Evolutionary conservation across 2,329 filamentous ascomycete species (phyloP).

Genomic region (Pseudogymnoascus sp.): DNA sequence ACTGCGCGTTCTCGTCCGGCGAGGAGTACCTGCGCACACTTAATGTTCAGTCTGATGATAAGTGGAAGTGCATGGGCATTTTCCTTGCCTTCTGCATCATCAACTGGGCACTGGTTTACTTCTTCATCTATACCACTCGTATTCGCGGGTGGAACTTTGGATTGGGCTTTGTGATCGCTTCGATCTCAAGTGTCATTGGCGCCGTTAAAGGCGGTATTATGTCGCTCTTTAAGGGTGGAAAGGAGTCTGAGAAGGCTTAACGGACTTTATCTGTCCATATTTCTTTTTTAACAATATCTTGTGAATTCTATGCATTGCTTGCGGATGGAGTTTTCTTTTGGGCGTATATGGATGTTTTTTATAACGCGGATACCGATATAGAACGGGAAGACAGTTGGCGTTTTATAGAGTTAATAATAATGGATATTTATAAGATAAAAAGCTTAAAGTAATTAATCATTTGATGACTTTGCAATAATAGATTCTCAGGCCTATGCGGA

Average conservation of each 20-base stretch:
- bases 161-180: constrained; percentile 47
- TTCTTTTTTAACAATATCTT: neutral
- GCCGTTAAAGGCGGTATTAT: constrained; percentile 24
- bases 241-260: neutral
- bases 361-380: neutral
- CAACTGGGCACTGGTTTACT: constrained; percentile 66
- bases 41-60: constrained; percentile 48
- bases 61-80: constrained; percentile 66
- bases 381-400: neutral
- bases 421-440: neutral
- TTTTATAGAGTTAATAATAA: neutral
- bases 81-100: constrained; percentile 62
- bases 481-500: no score
- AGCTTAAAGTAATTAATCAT: neutral
- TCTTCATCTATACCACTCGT: constrained; percentile 67
- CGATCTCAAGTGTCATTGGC: constrained; percentile 33
- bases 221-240: neutral
- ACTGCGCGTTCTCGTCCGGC: constrained; percentile 51
- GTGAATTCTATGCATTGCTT: neutral
- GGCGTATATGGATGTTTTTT: neutral
- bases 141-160: constrained; percentile 65
- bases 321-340: neutral
- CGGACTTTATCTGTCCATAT: neutral
- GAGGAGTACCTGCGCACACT: constrained; percentile 51
- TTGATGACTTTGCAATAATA: neutral